Percentiles rank a stretch among this genome's conserved stretches.
Conservation (phyloP, 2,329 filamentous ascomycete genomes). For the Diaporthe aspalathi region DNA sequence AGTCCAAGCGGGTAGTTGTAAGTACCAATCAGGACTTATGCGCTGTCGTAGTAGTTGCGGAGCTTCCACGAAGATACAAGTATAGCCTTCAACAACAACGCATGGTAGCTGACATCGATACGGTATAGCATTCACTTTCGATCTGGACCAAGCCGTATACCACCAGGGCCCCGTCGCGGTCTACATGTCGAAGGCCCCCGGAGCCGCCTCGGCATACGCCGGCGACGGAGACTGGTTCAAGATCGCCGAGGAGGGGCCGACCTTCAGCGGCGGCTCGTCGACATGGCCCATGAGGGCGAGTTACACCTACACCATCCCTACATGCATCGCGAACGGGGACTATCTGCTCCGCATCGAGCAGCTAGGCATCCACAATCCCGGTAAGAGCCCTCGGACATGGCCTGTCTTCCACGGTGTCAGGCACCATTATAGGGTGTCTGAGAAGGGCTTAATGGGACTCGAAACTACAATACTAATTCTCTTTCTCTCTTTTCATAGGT, state of each 20-base stretch:
- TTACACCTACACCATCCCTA: constrained; percentile 47
- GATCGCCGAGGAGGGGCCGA: constrained; percentile 43
- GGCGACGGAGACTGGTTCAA: constrained; percentile 35
- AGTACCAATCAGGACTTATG: background rate
- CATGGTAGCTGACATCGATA: background rate
- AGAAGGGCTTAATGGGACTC: no score
- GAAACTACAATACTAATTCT: no score
- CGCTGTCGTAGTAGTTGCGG: no score
- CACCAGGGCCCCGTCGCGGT: constrained; percentile 56
- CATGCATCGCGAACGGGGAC: constrained; percentile 32
- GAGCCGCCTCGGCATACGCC: constrained; percentile 20
- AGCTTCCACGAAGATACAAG: background rate
- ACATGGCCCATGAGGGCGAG: constrained; percentile 58
- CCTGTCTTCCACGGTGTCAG: no score
- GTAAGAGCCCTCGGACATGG: constrained; percentile 34
- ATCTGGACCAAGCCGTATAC: constrained; percentile 54
- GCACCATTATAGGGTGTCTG: no score
- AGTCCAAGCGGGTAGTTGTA: constrained; percentile 51
- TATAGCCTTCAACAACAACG: no score
- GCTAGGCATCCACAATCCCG: constrained; percentile 69
- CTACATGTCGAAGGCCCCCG: constrained; percentile 45
- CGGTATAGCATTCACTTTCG: constrained; percentile 51
- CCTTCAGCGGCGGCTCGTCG: constrained; percentile 47
- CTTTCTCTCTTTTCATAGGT: no score
- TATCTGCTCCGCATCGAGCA: constrained; percentile 46